Conservation (phyloP, 106 monocot genomes). For the Dendrobium officinale region DNA sequence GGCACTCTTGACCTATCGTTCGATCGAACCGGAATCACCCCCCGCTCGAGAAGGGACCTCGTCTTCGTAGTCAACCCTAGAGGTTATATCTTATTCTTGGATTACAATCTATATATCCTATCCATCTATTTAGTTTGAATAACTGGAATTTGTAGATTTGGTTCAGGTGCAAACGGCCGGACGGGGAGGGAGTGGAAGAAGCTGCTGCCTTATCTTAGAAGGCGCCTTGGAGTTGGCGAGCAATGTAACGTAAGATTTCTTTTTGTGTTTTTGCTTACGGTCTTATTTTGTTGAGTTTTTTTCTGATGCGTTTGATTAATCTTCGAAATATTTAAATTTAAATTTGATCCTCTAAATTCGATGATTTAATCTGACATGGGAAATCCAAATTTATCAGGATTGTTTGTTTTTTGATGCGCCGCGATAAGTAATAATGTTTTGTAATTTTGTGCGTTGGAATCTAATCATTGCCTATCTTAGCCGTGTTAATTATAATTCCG, state of each 20-base stretch:
- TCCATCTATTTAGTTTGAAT: neutral
- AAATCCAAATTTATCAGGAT: neutral
- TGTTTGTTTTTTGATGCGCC: neutral
- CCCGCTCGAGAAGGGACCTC: constrained; percentile 43
- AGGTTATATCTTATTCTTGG: constrained; percentile 22
- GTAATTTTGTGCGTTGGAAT: neutral
- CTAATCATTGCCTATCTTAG: neutral
- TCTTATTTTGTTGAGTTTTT: neutral
- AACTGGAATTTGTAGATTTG: neutral
- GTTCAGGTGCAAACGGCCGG: constrained; percentile 85
- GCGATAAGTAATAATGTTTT: neutral
- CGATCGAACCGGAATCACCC: constrained; percentile 17
- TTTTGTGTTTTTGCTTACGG: neutral
- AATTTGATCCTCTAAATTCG: neutral
- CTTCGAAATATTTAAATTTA: neutral
- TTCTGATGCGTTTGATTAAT: neutral
- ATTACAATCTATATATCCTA: neutral
- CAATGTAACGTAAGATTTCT: constrained; percentile 58
- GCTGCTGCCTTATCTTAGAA: constrained; percentile 66
- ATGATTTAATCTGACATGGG: neutral
- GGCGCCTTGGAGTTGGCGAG: constrained; percentile 51
- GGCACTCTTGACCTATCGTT: constrained; percentile 30
- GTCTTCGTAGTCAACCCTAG: constrained; percentile 91
- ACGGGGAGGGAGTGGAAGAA: constrained; percentile 97
- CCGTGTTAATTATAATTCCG: neutral